Evolutionary conservation across 2,329 filamentous ascomycete species (phyloP), one percentile per base, ranked within the genome.

Genomic region (Sporothrix inflata): DNA sequence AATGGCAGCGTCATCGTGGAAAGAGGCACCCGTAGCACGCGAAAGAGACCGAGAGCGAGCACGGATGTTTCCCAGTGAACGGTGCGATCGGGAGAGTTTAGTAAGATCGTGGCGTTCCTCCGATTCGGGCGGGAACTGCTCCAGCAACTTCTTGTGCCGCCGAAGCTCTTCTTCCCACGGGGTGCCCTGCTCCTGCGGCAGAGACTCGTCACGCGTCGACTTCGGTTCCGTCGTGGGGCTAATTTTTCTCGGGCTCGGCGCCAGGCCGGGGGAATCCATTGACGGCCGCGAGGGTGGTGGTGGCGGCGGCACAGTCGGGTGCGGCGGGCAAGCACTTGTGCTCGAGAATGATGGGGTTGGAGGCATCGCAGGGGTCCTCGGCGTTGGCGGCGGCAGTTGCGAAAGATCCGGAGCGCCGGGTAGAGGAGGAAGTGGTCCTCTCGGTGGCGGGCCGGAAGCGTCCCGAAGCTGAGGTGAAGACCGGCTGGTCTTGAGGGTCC

Each of bases 61-160:
- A 12, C 75, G 74, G 1, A 76, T 69, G 19, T 76, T 76, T 9
- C 74, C 74, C 0, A 76, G 55, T 14, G 75, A 76, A 7, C 71
- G 71, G 53, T 75, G 61, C 12, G 71, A 53, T 5, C 75, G 73
- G 4, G 68, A 69, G 0, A 72, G 66, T 24, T 71, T 72, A 0
- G 69, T 68, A 16, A 63, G 60, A 19, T 66, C 72, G 27, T 9
- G 11, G 30, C 60, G 71, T 12, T 57, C 67, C n/a, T 70, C 60
- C 3, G 66, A 11, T 9, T 57, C 21, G 8, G 61, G 3, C 1
- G 74, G 71, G 11, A 76, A 75, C 12, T 73, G 71, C 38, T 72
- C 55, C 1, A 76, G 67, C 9, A 74, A 51, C 66, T 67, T 66
- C 49, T 73, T 69, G 57, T 76, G 75, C 12, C 67, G 71, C 21